Conservation (phyloP, 1,284 basidiomycete species). For the Moesziomyces globuligerus region DNA sequence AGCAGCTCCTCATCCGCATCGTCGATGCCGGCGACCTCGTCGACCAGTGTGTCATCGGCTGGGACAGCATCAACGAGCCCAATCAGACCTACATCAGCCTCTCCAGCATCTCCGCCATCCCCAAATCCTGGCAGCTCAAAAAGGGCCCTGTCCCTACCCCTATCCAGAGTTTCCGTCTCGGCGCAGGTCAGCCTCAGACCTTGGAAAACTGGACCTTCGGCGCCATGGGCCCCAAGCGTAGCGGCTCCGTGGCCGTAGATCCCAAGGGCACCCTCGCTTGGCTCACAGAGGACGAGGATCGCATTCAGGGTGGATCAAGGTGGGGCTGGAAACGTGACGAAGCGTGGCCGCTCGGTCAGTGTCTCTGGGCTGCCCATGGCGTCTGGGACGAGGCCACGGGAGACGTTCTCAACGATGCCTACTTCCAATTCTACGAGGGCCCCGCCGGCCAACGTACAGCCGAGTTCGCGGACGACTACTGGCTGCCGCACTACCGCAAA, state of each 20-base stretch:
- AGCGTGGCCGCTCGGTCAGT: constrained; percentile 84
- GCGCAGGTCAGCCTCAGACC: constrained; percentile 84
- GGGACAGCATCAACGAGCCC: constrained; percentile 97
- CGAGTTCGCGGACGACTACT: constrained; percentile 83
- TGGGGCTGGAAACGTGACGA: constrained; percentile 85
- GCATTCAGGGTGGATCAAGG: constrained; percentile 33
- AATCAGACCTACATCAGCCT: constrained; percentile 86
- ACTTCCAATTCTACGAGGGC: constrained; percentile 73
- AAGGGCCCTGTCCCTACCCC: constrained; percentile 89
- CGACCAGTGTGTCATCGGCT: constrained; percentile 90
- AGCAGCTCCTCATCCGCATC: constrained; percentile 79
- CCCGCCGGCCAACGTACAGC: constrained; percentile 67
- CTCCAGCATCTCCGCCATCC: constrained; percentile 70
- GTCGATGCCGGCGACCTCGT: constrained; percentile 77
- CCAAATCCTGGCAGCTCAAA: constrained; percentile 70
- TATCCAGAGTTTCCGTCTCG: constrained; percentile 82
- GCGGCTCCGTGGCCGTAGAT: constrained; percentile 81
- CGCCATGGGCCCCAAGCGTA: constrained; percentile 79
- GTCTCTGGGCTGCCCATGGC: constrained; percentile 89
- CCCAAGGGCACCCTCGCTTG: constrained; percentile 75
- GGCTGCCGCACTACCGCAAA: constrained; percentile 78
- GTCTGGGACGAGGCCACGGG: constrained; percentile 84
- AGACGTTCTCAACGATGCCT: constrained; percentile 78
- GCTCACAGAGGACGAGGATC: constrained; percentile 56
- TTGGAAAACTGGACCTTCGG: constrained; percentile 88